Percentiles rank a stretch among this genome's conserved stretches.
phyloP scores from a whole-genome alignment of 2,329 filamentous ascomycete species.

The Hymenoscyphus albidus region DNA sequence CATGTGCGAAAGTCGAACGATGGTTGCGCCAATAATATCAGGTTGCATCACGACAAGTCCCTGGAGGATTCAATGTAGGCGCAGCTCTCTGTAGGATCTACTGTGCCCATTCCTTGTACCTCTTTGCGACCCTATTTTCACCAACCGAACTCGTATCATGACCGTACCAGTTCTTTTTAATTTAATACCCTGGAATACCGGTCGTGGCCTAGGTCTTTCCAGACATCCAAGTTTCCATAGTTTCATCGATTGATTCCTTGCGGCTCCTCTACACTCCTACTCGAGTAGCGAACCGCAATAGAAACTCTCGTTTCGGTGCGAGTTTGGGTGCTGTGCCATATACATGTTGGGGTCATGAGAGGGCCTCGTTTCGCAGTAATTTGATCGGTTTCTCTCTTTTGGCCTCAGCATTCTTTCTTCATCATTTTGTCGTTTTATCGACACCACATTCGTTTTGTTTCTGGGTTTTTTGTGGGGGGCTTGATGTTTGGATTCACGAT shows the following conservation, averaged over 20 bases:
- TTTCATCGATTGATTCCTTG: neutral
- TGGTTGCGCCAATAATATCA: neutral
- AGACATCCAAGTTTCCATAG: neutral
- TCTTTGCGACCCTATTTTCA: neutral
- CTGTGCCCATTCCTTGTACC: slow-evolving; percentile 3
- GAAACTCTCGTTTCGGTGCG: slow-evolving; percentile 4
- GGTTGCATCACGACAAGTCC: slow-evolving; percentile 1
- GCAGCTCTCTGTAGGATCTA: slow-evolving; percentile 7
- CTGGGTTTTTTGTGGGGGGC: neutral
- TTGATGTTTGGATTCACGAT: neutral
- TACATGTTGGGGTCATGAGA: neutral
- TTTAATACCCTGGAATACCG: neutral
- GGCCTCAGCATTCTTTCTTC: neutral
- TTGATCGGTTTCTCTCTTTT: neutral
- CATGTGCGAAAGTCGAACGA: neutral
- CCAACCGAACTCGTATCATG: neutral
- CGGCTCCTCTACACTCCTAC: slow-evolving; percentile 1
- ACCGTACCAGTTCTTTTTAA: neutral
- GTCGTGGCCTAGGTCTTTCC: neutral
- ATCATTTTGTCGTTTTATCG: neutral
- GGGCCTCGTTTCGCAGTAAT: neutral
- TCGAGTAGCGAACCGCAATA: neutral
- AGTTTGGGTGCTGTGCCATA: neutral
- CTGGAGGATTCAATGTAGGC: slow-evolving; percentile 9
- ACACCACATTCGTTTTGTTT: slow-evolving; percentile 1